Base-by-base conservation (phyloP, 345 rosid genomes). In the Dipteronia sinensis region DNA sequence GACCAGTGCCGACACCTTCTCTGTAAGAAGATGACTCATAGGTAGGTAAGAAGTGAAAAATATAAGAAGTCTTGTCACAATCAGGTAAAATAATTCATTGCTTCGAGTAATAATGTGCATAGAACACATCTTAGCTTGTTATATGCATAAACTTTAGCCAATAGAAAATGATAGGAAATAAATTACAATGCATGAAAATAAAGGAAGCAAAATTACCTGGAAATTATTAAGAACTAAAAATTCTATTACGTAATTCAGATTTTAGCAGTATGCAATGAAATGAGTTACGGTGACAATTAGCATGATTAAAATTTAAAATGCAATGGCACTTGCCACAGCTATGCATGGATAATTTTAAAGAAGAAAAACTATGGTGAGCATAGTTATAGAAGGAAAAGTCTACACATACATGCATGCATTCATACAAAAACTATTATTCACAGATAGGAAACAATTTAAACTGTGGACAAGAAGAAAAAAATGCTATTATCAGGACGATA, bases 1-100 rank as follows among this genome's bases (percentile, higher is more conserved):
- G 74, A 64, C 38, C 10, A 65, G 49, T 69, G 31, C 79, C 71
- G 67, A 76, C 17, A 69, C 70, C 72, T 56, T 64, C 68, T 78
- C 90, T 85, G 87, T 40, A 63, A 82, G 68, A 76, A 65, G 17
- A 67, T 56, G 25, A 67, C 56, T 20, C 70, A 65, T 16, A 12
- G 74, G 6, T 58, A 73, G 68, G 67, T 27, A 66, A 49, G 42
- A 61, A 17, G 10, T 31, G 69, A 69, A 63, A 38, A 49, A 16
- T 6, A 11, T 47, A 70, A 61, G 15, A 65, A 51, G 31, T 34
- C 23, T 42, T 72, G 8, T 25, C 23, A 34, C 19, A 17, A 25
- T 72, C 55, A 62, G 29, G 29, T 64, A 23, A 68, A 65, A 80
- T 62, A 80, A n/a, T 64, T 42, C 40, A 22, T 56, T 10, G 77